Evolutionary conservation across 208 protist species (phyloP).

Genomic region (Crithidia acanthocephali): DNA sequence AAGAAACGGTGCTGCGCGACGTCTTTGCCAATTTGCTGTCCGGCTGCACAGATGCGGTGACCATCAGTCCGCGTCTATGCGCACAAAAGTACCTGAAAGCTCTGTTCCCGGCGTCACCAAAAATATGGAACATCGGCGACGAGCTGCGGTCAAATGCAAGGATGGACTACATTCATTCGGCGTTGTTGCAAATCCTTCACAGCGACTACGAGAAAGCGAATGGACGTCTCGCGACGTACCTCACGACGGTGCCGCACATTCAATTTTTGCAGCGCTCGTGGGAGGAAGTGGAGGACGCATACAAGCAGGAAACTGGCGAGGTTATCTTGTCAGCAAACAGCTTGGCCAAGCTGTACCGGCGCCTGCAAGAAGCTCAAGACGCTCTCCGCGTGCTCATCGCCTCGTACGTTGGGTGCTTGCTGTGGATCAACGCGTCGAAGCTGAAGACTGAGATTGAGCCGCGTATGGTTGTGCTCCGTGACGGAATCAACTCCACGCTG

Average conservation of each 20-base stretch:
- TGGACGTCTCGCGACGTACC: constrained; percentile 79
- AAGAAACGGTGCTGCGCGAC: constrained; percentile 55
- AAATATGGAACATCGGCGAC: constrained; percentile 75
- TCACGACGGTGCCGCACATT: constrained; percentile 81
- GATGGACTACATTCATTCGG: constrained; percentile 59
- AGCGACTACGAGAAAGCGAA: constrained; percentile 86
- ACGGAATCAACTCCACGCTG: constrained; percentile 79
- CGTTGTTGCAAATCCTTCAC: constrained; percentile 66
- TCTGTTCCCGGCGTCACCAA: constrained; percentile 78
- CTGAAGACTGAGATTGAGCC: constrained; percentile 91
- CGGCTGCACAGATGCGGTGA: constrained; percentile 71
- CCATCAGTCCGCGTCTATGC: constrained; percentile 62
- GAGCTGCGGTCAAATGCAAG: constrained; percentile 75
- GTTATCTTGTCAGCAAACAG: constrained; percentile 52
- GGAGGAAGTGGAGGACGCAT: constrained; percentile 73
- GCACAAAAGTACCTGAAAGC: constrained; percentile 82
- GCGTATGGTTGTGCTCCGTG: constrained; percentile 76
- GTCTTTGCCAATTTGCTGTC: constrained; percentile 68
- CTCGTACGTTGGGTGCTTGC: constrained; percentile 83
- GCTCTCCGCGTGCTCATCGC: constrained; percentile 87
- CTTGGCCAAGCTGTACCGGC: constrained; percentile 75
- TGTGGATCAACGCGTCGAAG: constrained; percentile 93
- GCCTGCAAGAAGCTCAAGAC: constrained; percentile 84
- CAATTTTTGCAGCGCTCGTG: constrained; percentile 90
- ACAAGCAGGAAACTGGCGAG: constrained; percentile 71